Base-by-base conservation (phyloP, 768 basidiomycete genomes). In the Russula lepida region DNA sequence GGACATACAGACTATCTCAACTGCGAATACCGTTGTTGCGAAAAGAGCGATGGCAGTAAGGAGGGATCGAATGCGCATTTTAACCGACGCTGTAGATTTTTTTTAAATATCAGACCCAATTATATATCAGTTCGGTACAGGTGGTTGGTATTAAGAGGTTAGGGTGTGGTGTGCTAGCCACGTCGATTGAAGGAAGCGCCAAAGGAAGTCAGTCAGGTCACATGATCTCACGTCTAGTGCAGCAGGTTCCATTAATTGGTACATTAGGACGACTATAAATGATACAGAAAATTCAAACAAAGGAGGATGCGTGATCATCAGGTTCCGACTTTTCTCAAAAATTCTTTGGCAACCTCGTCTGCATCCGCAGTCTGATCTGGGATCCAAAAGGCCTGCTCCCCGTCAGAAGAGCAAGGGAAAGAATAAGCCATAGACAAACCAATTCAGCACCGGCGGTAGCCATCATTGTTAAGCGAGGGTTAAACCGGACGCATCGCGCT, bases 401-500 rank as follows among this genome's bases (percentile, higher is more conserved):
- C 47, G 62, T 58, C 59, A 37, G 33, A 39, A 5, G 9, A 13
- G 39, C 49, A 41, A 51, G 58, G 0, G 0, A 4, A 51, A 59
- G 33, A 30, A 8, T 33, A 46, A 23, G 27, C n/a, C 4, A 49
- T 59, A 49, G 64, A 72, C 80, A 65, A 66, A 94, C 95, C 76
- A 97, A 70, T 70, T 95, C 92, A 62, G 82, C 78, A 19, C 92
- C 92, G 28, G 90, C 92, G 12, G 83, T 84, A 60, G 82, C 85
- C 78, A 98, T 79, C 92, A 98, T 95, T 32, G 87, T 86, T 62
- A 82, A 79, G 59, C 90, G 82, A 8, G 95, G 94, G 71, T 97
- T 98, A 71, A 95, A 95, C 68, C 78, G 83, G 2, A 97, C 89
- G 60, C 91, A 93, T 69, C 97, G 78, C 25, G 86, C 81, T 32